Base-by-base conservation (phyloP, 2,329 filamentous ascomycete genomes). In the Trichoderma simmonsii region DNA sequence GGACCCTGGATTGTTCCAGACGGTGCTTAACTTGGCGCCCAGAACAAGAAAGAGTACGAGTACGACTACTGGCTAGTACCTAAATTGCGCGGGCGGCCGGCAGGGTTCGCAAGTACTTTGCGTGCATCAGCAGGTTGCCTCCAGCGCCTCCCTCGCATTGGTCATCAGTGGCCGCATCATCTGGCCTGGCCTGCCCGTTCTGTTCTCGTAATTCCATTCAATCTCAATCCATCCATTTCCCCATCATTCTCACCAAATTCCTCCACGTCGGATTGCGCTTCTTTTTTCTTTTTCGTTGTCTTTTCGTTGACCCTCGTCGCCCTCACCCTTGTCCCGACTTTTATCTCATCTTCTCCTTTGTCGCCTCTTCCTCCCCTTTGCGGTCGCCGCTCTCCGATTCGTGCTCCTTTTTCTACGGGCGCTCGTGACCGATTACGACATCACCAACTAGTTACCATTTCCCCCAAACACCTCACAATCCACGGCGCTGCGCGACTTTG, bases 161-260 rank as follows among this genome's bases (percentile, higher is more conserved):
- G 69, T 65, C 70, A 72, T 72, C 63, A 72, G 60, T 48, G 57
- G 70, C 67, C 64, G 70, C 64, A 69, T 72, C 64, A 61, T 69
- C 64, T 60, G 61, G 34, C 34, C 64, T 60, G 61, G 34, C 34
- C 43, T 43, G n/a, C 30, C 64, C 48, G 54, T 54, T 34, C 57
- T 60, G 57, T 32, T 21, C n/a, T 51, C 43, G 43, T 11, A 39
- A 34, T 32, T 66, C 28, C 65, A 26, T 63, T 61, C 15, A 48
- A 18, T 24, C 28, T 56, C 59, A 67, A 36, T 43, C 65, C 65
- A 8, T 66, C 36, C 36, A 39, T 39, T 39, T 62, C 32, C 64
- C 39, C 57, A 60, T 24, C 28, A 28, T 34, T 18, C 24, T 28
- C 59, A 24, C 59, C 51, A 65, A 54, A 26, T 57, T 63, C 67